Conservation (phyloP, 306 rosid genomes). For the Clitoria ternatea region DNA sequence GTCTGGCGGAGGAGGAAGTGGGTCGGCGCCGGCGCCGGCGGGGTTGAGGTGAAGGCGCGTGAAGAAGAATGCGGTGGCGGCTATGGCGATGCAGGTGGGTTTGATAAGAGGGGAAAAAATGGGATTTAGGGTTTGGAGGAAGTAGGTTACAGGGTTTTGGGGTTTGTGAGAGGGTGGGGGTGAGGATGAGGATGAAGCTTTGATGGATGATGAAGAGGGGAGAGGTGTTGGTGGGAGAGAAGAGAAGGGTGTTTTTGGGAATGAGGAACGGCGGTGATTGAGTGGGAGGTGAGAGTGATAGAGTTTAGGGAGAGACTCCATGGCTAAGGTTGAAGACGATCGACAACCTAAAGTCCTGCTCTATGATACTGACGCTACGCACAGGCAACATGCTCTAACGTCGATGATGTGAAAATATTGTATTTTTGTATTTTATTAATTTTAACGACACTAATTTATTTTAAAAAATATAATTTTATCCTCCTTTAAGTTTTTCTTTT, state of each 20-base stretch:
- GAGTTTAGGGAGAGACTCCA: slow-evolving; percentile 52
- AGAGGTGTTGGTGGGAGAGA: slow-evolving; percentile 30
- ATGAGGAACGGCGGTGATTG: slow-evolving; percentile 45
- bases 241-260: slow-evolving; percentile 30
- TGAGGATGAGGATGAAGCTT: slow-evolving; percentile 27
- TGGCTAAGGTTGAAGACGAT: slow-evolving; percentile 10
- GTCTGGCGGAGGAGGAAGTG: slow-evolving; percentile 31
- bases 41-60: slow-evolving; percentile 40
- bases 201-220: slow-evolving; percentile 20
- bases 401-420: no score
- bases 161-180: not conserved
- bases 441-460: no score
- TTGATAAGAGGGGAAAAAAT: slow-evolving; percentile 33
- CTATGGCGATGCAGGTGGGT: slow-evolving; percentile 47
- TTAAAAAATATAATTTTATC: no score
- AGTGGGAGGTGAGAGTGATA: slow-evolving; percentile 39
- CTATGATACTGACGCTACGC: no score
- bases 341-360: slow-evolving; percentile 7
- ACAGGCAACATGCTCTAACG: no score
- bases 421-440: no score
- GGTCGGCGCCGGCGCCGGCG: slow-evolving; percentile 12
- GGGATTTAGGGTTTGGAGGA: slow-evolving; percentile 39
- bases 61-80: slow-evolving; percentile 55
- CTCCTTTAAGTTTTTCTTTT: no score
- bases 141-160: slow-evolving; percentile 19